phyloP scores from a whole-genome alignment of 768 basidiomycete species.

The Tricholoma saponaceum region DNA sequence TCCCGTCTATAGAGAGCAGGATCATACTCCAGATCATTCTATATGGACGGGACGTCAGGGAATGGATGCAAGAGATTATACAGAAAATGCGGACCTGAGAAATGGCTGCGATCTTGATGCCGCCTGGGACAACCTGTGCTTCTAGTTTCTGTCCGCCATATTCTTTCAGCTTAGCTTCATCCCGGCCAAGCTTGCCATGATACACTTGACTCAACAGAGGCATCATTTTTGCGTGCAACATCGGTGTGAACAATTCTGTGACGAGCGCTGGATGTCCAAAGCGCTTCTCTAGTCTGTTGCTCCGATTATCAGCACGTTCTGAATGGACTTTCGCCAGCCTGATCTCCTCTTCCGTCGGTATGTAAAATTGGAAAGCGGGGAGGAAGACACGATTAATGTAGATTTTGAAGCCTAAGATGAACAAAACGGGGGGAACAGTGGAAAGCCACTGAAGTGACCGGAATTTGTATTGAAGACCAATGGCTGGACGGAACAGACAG shows the following conservation, averaged over 20 bases:
- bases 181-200: slow-evolving; percentile 60
- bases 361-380: slow-evolving; percentile 73
- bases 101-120: slow-evolving; percentile 80
- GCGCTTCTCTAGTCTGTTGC: slow-evolving; percentile 78
- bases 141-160: slow-evolving; percentile 77
- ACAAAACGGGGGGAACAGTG: slow-evolving; percentile 81
- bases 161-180: slow-evolving; percentile 66
- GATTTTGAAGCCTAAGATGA: slow-evolving; percentile 79
- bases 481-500: slow-evolving; percentile 43
- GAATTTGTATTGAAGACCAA: slow-evolving; percentile 77
- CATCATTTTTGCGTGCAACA: slow-evolving; percentile 86
- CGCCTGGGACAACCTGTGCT: slow-evolving; percentile 70
- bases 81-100: slow-evolving; percentile 48
- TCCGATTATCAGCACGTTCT: slow-evolving; percentile 64
- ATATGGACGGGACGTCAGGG: neutral
- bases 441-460: slow-evolving; percentile 76
- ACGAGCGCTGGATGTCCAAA: slow-evolving; percentile 95
- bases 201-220: slow-evolving; percentile 73
- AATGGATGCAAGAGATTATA: neutral
- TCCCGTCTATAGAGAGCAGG: slow-evolving; percentile 75
- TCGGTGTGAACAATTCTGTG: slow-evolving; percentile 81
- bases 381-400: slow-evolving; percentile 71
- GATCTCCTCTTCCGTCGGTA: slow-evolving; percentile 78
- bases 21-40: slow-evolving; percentile 79
- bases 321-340: slow-evolving; percentile 72